These are phyloP conservation scores for Colletotrichum liaoningense DNA, from an alignment of 2,329 filamentous ascomycete genomes.

Conservation along the genomic window DNA sequence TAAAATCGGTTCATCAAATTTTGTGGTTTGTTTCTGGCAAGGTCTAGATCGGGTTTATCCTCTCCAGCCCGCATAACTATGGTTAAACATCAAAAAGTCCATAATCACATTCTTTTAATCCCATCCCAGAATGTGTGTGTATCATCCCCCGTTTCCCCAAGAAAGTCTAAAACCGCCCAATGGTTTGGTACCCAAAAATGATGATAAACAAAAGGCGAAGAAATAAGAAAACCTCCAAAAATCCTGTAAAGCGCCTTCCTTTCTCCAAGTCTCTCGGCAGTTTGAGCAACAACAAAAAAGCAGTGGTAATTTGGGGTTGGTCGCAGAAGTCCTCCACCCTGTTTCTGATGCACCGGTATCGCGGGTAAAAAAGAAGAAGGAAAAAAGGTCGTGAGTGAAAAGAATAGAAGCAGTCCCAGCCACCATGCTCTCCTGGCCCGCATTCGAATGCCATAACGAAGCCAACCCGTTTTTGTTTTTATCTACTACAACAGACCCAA, in stretches of 20 bases:
- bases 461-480: constrained; percentile 25
- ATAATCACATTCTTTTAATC: constrained; percentile 26
- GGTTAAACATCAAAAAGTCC: constrained; percentile 21
- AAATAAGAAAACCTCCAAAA: not conserved
- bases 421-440: constrained; percentile 10
- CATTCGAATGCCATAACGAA: constrained; percentile 21
- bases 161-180: constrained; percentile 28
- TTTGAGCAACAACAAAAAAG: not conserved
- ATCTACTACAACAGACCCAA: constrained; percentile 29
- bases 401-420: constrained; percentile 1
- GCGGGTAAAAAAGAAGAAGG: not conserved
- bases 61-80: constrained; percentile 11
- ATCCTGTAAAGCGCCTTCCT: constrained; percentile 28
- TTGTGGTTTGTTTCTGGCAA: constrained; percentile 3
- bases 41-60: not conserved
- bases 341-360: constrained; percentile 18
- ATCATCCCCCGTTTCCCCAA: constrained; percentile 14
- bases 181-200: constrained; percentile 17
- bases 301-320: not conserved
- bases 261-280: constrained; percentile 21
- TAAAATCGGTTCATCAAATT: not conserved
- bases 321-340: constrained; percentile 9
- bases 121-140: constrained; percentile 28
- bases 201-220: not conserved
- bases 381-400: not conserved